phyloP scores from a whole-genome alignment of 306 rosid genomes.

The Medicago truncatula region MtrunA17r5.0-ANR NC_053042.1:36141001-36141500 shows the following conservation, averaged over 20 bases:
- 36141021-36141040: slow-evolving; percentile 52
- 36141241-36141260: slow-evolving; percentile 27
- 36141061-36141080: slow-evolving; percentile 73
- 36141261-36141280: slow-evolving; percentile 6
- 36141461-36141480: slow-evolving; percentile 1
- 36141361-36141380: slow-evolving; percentile 2
- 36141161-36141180: slow-evolving; percentile 96
- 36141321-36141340: slow-evolving; percentile 15
- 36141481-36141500: slow-evolving; percentile 11
- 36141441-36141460: background rate
- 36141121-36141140: slow-evolving; percentile 86
- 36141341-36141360: slow-evolving; percentile 4
- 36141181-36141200: slow-evolving; percentile 78
- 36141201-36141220: slow-evolving; percentile 19
- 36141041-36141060: slow-evolving; percentile 62
- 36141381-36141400: slow-evolving; percentile 3
- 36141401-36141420: background rate
- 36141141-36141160: slow-evolving; percentile 97
- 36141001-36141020: slow-evolving; percentile 53
- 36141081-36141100: slow-evolving; percentile 92
- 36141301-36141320: slow-evolving; percentile 5
- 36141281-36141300: background rate
- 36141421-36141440: background rate
- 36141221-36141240: slow-evolving; percentile 12
- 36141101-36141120: slow-evolving; percentile 94